Evolutionary conservation across 768 basidiomycete genomes (phyloP).

Genomic region (Tulasnella sp.): DNA sequence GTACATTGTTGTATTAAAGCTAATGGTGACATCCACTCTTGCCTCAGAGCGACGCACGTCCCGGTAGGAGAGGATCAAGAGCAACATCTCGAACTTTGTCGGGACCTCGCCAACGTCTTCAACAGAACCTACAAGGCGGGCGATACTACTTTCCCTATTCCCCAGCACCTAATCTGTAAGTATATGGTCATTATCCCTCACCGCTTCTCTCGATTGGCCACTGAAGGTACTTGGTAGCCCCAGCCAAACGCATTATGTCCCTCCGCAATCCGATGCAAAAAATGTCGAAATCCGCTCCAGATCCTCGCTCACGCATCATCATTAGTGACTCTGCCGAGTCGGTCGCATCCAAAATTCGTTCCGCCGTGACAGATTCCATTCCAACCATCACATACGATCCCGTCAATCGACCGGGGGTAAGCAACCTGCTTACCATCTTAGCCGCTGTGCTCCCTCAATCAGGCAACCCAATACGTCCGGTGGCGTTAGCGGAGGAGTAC

Average conservation of each 20-base stretch:
- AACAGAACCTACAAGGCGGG: constrained; percentile 50
- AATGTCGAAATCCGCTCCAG: constrained; percentile 91
- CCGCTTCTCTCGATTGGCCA: too few species aligned
- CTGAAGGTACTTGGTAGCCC: too few species aligned
- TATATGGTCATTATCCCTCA: too few species aligned
- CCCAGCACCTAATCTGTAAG: constrained; percentile 65
- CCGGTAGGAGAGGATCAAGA: constrained; percentile 95
- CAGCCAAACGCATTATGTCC: constrained; percentile 72
- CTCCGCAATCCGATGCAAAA: constrained; percentile 76
- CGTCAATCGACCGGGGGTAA: constrained; percentile 62
- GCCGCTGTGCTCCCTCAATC: too few species aligned
- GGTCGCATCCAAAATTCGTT: constrained; percentile 61
- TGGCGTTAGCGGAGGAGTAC: constrained; percentile 42
- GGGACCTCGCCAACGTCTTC: constrained; percentile 75
- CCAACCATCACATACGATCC: constrained; percentile 77
- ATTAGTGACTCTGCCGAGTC: constrained; percentile 59
- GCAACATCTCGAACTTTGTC: constrained; percentile 83
- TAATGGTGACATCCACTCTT: not conserved
- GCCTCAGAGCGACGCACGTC: constrained; percentile 70
- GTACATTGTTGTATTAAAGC: too few species aligned
- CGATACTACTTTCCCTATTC: constrained; percentile 57
- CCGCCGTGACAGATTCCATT: constrained; percentile 73
- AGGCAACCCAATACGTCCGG: too few species aligned
- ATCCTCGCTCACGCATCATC: constrained; percentile 69
- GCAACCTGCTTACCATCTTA: constrained; percentile 74